phyloP scores from a whole-genome alignment of 495 filamentous ascomycete species.

The Neurospora cerealis region DNA sequence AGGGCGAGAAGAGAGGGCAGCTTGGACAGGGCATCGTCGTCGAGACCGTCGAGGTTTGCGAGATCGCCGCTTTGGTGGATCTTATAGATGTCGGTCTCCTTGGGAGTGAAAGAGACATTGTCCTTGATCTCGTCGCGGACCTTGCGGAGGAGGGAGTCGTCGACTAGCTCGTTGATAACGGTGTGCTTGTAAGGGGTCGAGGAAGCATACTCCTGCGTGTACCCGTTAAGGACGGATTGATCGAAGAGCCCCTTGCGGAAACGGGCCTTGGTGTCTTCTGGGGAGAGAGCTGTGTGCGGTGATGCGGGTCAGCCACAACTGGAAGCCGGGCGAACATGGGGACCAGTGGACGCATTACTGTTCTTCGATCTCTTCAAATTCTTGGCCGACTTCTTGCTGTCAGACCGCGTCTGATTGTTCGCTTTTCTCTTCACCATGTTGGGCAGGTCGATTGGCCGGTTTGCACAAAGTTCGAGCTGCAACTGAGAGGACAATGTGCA shows the following conservation, averaged over 20 bases:
- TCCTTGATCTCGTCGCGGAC: constrained; percentile 83
- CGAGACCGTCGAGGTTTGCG: constrained; percentile 90
- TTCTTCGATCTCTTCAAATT: constrained; percentile 31
- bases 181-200: constrained; percentile 84
- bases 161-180: constrained; percentile 72
- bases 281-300: constrained; percentile 26
- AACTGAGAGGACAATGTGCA: background rate
- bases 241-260: constrained; percentile 78
- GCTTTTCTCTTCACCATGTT: constrained; percentile 41
- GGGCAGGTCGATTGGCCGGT: constrained; percentile 13
- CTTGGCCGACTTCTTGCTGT: constrained; percentile 26
- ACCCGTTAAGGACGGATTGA: constrained; percentile 50
- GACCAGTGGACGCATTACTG: constrained; percentile 18
- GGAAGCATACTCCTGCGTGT: constrained; percentile 57
- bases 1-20: constrained; percentile 79
- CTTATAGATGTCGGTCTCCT: constrained; percentile 99
- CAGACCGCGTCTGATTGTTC: constrained; percentile 15
- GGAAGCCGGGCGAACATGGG: constrained; percentile 3
- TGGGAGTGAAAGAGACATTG: constrained; percentile 89
- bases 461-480: background rate
- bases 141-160: constrained; percentile 66
- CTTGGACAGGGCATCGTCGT: constrained; percentile 67
- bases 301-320: constrained; percentile 10
- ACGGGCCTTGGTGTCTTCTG: constrained; percentile 36
- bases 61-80: constrained; percentile 98